Conservation (phyloP, 2,329 filamentous ascomycete species). For the Bertia moriformis region DNA sequence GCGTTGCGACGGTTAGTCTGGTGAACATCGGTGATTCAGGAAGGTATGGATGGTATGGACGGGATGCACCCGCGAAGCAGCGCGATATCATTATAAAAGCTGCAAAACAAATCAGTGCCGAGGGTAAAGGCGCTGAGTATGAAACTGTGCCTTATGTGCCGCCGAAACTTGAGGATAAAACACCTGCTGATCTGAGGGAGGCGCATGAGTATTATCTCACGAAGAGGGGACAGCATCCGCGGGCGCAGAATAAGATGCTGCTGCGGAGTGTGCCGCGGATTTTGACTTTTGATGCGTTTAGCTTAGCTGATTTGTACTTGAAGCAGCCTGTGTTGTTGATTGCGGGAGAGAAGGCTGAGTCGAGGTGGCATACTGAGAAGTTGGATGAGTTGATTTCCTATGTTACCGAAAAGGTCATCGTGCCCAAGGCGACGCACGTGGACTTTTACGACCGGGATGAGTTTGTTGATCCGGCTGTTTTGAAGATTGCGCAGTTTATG, state of each 20-base stretch:
- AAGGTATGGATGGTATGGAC: background rate
- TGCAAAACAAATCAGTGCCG: background rate
- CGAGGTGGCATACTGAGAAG: background rate
- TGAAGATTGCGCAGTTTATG: background rate
- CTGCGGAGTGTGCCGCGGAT: background rate
- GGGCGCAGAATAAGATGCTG: background rate
- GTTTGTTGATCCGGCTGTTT: background rate
- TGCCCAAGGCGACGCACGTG: background rate
- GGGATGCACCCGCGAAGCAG: background rate
- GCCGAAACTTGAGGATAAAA: background rate
- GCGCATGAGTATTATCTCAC: background rate
- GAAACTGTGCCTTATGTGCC: background rate
- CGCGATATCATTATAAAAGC: background rate
- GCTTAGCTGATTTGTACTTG: background rate
- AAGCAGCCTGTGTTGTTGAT: background rate
- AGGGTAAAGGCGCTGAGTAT: background rate
- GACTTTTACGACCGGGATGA: background rate
- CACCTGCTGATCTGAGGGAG: background rate
- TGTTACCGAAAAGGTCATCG: background rate
- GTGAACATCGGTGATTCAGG: background rate
- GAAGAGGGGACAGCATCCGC: background rate
- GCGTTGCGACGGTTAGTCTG: constrained; percentile 6
- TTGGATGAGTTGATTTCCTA: background rate
- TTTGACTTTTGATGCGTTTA: background rate
- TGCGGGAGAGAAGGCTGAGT: background rate